Evolutionary conservation across 2,329 filamentous ascomycete genomes (phyloP).

Genomic region (Colletotrichum sansevieriae): DNA sequence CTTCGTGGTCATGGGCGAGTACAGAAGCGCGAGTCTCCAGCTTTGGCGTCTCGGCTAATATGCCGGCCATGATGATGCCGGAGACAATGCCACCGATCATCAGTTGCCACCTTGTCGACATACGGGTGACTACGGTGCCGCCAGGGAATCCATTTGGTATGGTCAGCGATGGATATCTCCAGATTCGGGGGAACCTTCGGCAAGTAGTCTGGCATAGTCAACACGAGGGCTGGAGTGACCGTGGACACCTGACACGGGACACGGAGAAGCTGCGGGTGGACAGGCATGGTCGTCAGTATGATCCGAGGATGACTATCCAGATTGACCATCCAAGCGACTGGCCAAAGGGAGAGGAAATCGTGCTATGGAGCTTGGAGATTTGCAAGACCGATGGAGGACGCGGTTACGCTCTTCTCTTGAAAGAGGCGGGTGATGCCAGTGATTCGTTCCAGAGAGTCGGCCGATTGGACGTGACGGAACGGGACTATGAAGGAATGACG

Average conservation of each 20-base stretch:
- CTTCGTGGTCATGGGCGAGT: constrained; percentile 13
- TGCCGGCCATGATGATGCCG: constrained; percentile 5
- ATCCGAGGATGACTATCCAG: background rate
- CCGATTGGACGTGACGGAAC: fast-evolving
- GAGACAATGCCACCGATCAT: constrained; percentile 3
- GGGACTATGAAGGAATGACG: background rate
- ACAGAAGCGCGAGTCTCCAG: background rate
- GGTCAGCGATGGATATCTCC: background rate
- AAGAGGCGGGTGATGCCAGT: fast-evolving
- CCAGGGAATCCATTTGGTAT: background rate
- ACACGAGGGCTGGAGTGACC: background rate
- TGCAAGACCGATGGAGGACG: background rate
- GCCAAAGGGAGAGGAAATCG: background rate
- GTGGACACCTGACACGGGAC: background rate
- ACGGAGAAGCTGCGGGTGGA: background rate
- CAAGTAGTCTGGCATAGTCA: background rate
- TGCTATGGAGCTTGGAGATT: constrained; percentile 14
- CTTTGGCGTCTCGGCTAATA: background rate
- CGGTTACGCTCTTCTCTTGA: background rate
- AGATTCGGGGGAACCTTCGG: background rate
- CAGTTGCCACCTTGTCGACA: background rate
- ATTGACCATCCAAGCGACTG: background rate
- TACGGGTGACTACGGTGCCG: background rate
- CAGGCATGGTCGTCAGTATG: background rate
- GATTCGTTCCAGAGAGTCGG: background rate